phyloP scores from a whole-genome alignment of 1,284 basidiomycete species.

The Malassezia equina region DNA sequence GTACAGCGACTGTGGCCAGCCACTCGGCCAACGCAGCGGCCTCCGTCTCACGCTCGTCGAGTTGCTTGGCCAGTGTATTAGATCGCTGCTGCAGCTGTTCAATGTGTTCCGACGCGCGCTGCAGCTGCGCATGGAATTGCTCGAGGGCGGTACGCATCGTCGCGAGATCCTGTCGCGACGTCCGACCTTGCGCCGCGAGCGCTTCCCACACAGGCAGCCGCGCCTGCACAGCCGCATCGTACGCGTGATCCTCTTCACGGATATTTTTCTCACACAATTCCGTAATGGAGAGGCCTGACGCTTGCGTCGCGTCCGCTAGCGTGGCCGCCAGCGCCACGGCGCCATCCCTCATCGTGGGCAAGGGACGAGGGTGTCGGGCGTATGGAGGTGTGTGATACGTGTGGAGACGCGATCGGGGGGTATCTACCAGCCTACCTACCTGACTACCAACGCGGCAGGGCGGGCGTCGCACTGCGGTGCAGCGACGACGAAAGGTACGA shows the following conservation, averaged over 20 bases:
- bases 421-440: background rate
- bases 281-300: background rate
- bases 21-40: constrained; percentile 74
- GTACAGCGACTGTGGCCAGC: constrained; percentile 67
- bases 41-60: constrained; percentile 72
- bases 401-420: background rate
- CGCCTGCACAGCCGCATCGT: background rate
- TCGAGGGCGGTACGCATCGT: constrained; percentile 12
- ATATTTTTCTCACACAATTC: background rate
- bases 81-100: constrained; percentile 80
- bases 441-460: constrained; percentile 1
- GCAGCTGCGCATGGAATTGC: constrained; percentile 77
- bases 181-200: constrained; percentile 4
- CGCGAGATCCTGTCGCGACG: constrained; percentile 11
- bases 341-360: background rate
- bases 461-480: background rate
- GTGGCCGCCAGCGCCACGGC: constrained; percentile 2
- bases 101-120: constrained; percentile 87
- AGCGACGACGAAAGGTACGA: constrained; percentile 9
- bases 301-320: constrained; percentile 6
- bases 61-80: constrained; percentile 72
- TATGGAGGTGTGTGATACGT: constrained; percentile 9
- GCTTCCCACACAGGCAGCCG: constrained; percentile 1
- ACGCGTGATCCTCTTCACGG: background rate
- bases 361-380: background rate